Percentiles rank a stretch among this genome's conserved stretches.
These are phyloP conservation scores for Cyberlindnera subsufficiens DNA, from an alignment of 805 yeast genomes.

Conservation along the genomic window DNA sequence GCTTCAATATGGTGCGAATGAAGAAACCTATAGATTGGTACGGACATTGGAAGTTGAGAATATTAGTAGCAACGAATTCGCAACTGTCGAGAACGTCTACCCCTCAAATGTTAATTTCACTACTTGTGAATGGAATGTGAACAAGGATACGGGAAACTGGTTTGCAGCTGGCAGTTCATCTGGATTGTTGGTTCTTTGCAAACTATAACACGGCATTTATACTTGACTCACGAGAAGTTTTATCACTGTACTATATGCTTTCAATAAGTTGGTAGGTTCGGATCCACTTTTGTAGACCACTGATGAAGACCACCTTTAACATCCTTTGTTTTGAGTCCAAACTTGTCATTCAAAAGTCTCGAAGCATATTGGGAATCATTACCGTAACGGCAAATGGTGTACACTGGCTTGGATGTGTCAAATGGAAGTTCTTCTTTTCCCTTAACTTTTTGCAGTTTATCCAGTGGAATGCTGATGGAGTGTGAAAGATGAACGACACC, in stretches of 20 bases:
- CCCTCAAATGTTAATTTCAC: slow-evolving; percentile 48
- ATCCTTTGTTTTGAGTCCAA: slow-evolving; percentile 52
- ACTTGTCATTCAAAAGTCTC: slow-evolving; percentile 41
- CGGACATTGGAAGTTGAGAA: slow-evolving; percentile 33
- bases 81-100: slow-evolving; percentile 27
- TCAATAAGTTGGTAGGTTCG: slow-evolving; percentile 57
- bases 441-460: slow-evolving; percentile 33
- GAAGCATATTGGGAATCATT: slow-evolving; percentile 86
- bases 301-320: slow-evolving; percentile 70
- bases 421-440: slow-evolving; percentile 23
- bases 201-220: neutral
- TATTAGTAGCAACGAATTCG: slow-evolving; percentile 22
- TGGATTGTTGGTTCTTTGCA: slow-evolving; percentile 40
- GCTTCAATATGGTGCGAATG: slow-evolving; percentile 35
- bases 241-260: neutral
- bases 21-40: slow-evolving; percentile 34
- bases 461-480: slow-evolving; percentile 61
- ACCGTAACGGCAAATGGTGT: slow-evolving; percentile 80
- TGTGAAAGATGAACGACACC: slow-evolving; percentile 54
- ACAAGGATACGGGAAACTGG: slow-evolving; percentile 36
- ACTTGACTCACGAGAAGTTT: neutral
- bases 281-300: slow-evolving; percentile 62
- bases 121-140: slow-evolving; percentile 54
- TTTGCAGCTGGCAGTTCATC: slow-evolving; percentile 46
- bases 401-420: slow-evolving; percentile 32